Base-by-base conservation (phyloP, 352 stramenopile species). In the Globisporangium takayamanum region DNA sequence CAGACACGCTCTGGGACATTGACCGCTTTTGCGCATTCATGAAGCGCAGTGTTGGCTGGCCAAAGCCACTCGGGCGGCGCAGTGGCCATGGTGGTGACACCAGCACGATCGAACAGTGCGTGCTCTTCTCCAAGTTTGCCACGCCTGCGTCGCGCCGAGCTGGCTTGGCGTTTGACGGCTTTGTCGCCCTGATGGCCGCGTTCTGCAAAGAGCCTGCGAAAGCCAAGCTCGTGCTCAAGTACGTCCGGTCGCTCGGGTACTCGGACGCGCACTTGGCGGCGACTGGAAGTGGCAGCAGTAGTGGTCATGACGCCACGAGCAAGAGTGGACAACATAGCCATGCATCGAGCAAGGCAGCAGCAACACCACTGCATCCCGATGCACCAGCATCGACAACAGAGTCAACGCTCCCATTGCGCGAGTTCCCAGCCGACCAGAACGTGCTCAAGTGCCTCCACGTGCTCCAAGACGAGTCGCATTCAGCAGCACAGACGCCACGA, bases 391-490 rank as follows among this genome's bases (percentile, higher is more conserved):
- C 59, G 53, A 44, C 50, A 5, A 4, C 20, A 73, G 28, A 59
- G 62, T 41, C 55, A 20, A 28, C 44, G 2, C 44, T 73, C 16
- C 28, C 68, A 25, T 55, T 87, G 37, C 60, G 57, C 22, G 64
- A 68, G 15, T 92, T 92, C 50, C 54, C 75, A 47, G 64, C 80
- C 5, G 84, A 94, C 41, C 75, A 89, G 28, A 92, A 87, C 61
- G 72, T 94, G 50, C 66, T 94, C 22, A 89, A 87, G 56, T 94
- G 84, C 60, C 53, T 94, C 15, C 64, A 86, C n/a, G 69, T 76
- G 7, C 39, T 92, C 25, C 71, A 77, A 5, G 65, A 68, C 48
- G 57, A 71, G 2, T 47, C 36, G 6, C 33, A 12, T 7, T 15
- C 51, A 68, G 22, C 4, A 20, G 5, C 37, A 41, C 1, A 7